A percentile compares a stretch with the other conserved stretches of the same genome.
Evolutionary conservation across 768 basidiomycete genomes (phyloP).

Genomic region (Leucocoprinus birnbaumii): DNA sequence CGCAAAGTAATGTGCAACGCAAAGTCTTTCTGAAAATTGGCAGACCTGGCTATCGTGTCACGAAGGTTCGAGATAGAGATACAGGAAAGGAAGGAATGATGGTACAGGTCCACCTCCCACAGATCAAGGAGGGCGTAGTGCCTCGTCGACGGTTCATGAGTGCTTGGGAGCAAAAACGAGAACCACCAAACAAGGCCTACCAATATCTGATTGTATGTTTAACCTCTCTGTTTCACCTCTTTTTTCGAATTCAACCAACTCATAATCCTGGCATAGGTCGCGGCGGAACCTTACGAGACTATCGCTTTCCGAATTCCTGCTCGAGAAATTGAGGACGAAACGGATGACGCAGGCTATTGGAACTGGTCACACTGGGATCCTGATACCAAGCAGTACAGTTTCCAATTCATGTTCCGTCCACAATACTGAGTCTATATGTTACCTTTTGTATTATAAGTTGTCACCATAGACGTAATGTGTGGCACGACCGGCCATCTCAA

Average conservation of each 20-base stretch:
- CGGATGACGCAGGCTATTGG: conserved; percentile 87
- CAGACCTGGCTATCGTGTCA: conserved; percentile 91
- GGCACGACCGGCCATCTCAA: no score
- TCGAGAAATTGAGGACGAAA: conserved; percentile 93
- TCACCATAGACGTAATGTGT: conserved; percentile 5
- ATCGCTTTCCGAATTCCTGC: conserved; percentile 99
- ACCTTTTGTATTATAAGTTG: not conserved
- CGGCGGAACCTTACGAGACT: conserved; percentile 99
- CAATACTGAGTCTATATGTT: conserved; percentile 28
- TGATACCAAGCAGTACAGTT: conserved; percentile 98
- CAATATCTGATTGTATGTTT: conserved; percentile 92
- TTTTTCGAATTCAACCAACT: conserved; percentile 18
- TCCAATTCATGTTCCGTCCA: conserved; percentile 94
- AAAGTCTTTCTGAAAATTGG: conserved; percentile 99
- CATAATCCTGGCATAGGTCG: conserved; percentile 68
- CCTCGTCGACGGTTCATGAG: conserved; percentile 95
- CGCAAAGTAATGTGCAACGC: conserved; percentile 76
- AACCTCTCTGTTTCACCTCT: no score
- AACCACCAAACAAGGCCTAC: conserved; percentile 93
- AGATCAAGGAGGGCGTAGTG: conserved; percentile 82
- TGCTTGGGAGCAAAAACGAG: conserved; percentile 95
- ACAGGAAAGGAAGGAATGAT: conserved; percentile 95
- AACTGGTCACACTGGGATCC: conserved; percentile 99
- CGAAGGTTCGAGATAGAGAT: conserved; percentile 91
- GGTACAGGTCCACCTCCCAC: conserved; percentile 95